Evolutionary conservation across 2,329 filamentous ascomycete species (phyloP).

Genomic region (Fusarium stilboides): DNA sequence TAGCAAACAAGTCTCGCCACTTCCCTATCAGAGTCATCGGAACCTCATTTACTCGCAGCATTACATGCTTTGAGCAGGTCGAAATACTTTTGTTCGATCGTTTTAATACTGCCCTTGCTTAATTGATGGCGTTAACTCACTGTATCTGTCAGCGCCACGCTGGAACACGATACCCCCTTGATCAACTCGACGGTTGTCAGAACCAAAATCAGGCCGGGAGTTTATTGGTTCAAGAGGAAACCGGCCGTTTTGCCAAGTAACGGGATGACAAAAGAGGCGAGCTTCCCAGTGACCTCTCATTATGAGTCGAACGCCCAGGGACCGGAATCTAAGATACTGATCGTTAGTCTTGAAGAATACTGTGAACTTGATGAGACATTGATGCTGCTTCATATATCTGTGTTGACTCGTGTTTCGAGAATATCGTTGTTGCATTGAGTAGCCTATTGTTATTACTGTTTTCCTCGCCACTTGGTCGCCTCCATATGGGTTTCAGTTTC

Average conservation of each 20-base stretch:
- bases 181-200: neutral
- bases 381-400: slow-evolving; percentile 2
- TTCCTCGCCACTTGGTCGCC: slow-evolving; percentile 10
- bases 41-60: neutral
- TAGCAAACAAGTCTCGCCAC: slow-evolving; percentile 15
- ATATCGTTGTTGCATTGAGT: too few relatives aligned
- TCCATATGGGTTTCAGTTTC: slow-evolving; percentile 13
- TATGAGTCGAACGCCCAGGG: slow-evolving; percentile 23
- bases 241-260: slow-evolving; percentile 25
- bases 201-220: too few relatives aligned
- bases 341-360: neutral
- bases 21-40: neutral
- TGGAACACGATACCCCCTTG: slow-evolving; percentile 1
- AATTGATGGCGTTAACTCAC: neutral
- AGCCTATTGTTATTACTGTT: neutral
- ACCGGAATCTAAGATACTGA: slow-evolving; percentile 5
- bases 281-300: neutral
- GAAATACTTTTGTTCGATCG: neutral
- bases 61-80: neutral
- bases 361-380: slow-evolving; percentile 9
- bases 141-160: neutral
- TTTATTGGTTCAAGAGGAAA: slow-evolving; percentile 9
- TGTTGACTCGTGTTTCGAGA: neutral
- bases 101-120: neutral
- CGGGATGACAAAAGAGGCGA: slow-evolving; percentile 21